phyloP scores from a whole-genome alignment of 805 yeast species.

The Saturnispora saitoi region DNA sequence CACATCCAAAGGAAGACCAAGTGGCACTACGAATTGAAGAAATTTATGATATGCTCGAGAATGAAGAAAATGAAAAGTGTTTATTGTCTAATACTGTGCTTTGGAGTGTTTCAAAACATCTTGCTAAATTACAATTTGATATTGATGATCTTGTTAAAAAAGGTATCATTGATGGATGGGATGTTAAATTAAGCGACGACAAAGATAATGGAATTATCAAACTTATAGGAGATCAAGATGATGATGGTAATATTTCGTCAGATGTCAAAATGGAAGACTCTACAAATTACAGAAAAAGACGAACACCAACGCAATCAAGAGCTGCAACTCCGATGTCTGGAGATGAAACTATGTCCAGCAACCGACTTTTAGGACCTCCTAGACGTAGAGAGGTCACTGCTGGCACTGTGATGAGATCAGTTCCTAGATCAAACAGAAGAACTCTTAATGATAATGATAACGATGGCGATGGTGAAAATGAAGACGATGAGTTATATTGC shows the following conservation, averaged over 20 bases:
- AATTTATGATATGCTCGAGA: constrained; percentile 51
- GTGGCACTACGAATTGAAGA: constrained; percentile 57
- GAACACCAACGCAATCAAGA: constrained; percentile 9
- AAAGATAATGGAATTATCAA: background rate
- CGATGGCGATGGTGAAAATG: constrained; percentile 31
- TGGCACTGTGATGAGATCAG: constrained; percentile 13
- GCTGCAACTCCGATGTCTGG: constrained; percentile 10
- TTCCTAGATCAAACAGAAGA: constrained; percentile 11
- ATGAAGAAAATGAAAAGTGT: constrained; percentile 70
- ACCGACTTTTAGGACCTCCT: constrained; percentile 5
- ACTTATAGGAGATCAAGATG: constrained; percentile 1
- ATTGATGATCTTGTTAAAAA: constrained; percentile 69
- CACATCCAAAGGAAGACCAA: constrained; percentile 76
- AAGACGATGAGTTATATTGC: constrained; percentile 70
- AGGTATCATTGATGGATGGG: constrained; percentile 44
- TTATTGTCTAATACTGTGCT: constrained; percentile 77
- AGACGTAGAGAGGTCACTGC: constrained; percentile 21
- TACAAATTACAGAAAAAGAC: background rate
- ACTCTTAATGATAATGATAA: constrained; percentile 4
- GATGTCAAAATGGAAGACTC: constrained; percentile 6
- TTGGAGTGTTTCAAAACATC: constrained; percentile 66
- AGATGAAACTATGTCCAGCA: constrained; percentile 6
- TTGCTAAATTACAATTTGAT: constrained; percentile 64
- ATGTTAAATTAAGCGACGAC: constrained; percentile 44
- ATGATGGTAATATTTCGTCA: background rate